Evolutionary conservation across 345 rosid species (phyloP).

Genomic region (Pseudoturritis turrita): DNA sequence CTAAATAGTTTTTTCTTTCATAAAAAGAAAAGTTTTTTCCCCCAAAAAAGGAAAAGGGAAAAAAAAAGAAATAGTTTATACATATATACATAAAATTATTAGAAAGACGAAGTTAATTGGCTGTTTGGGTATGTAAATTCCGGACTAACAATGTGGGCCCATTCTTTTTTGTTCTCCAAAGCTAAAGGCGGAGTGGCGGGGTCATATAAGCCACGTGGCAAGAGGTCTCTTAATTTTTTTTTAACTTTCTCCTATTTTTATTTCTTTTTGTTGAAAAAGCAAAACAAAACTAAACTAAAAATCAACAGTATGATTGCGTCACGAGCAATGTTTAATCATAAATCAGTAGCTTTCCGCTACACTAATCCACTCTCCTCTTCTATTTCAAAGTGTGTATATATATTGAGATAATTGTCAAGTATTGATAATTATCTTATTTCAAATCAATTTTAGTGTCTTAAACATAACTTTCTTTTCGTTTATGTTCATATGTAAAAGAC

Average conservation of each 20-base stretch:
- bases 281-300: not conserved
- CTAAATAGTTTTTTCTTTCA: too few species aligned
- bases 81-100: too few species aligned
- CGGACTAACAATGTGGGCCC: not conserved
- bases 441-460: too few species aligned
- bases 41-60: too few species aligned
- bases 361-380: slow-evolving; percentile 10
- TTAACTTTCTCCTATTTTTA: not conserved
- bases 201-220: slow-evolving; percentile 24
- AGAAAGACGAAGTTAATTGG: too few species aligned
- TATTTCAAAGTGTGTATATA: too few species aligned
- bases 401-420: too few species aligned
- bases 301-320: slow-evolving; percentile 29
- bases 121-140: not conserved
- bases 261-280: slow-evolving; percentile 8
- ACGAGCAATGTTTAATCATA: slow-evolving; percentile 30
- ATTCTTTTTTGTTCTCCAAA: not conserved
- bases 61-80: too few species aligned
- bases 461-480: too few species aligned
- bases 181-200: slow-evolving; percentile 24
- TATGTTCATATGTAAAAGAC: too few species aligned
- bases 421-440: too few species aligned
- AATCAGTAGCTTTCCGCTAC: slow-evolving; percentile 10
- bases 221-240: not conserved
- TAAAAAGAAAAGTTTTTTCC: too few species aligned